phyloP scores from a whole-genome alignment of 805 yeast species.

The Candida coquimbonensis region DNA sequence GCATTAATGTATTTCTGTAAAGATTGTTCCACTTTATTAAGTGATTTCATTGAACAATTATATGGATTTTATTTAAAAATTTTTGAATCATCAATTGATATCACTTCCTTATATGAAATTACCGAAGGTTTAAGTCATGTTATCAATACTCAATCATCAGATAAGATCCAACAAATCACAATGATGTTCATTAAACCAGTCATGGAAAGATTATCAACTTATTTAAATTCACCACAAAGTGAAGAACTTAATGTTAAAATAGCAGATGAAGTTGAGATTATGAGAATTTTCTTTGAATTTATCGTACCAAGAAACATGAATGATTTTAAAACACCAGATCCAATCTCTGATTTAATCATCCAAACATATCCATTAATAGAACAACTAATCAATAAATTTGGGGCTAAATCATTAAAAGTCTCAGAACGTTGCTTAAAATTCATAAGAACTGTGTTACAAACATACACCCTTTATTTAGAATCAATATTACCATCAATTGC shows the following conservation, averaged over 20 bases:
- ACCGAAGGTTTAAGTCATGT: constrained; percentile 89
- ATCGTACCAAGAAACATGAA: constrained; percentile 36
- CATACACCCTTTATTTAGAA: constrained; percentile 47
- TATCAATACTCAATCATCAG: constrained; percentile 51
- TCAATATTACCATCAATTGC: constrained; percentile 62
- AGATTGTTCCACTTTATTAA: constrained; percentile 70
- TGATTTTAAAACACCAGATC: constrained; percentile 29
- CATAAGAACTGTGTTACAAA: constrained; percentile 56
- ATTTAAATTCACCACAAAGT: constrained; percentile 16
- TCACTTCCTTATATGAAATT: constrained; percentile 66
- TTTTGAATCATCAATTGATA: constrained; percentile 42
- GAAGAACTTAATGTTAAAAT: constrained; percentile 38
- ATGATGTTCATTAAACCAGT: constrained; percentile 65
- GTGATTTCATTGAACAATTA: constrained; percentile 66
- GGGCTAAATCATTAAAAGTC: constrained; percentile 45
- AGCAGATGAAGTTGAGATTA: constrained; percentile 69
- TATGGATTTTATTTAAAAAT: constrained; percentile 62
- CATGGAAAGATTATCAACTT: constrained; percentile 36
- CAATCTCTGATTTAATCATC: constrained; percentile 45
- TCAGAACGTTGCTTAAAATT: constrained; percentile 73
- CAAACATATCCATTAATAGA: constrained; percentile 57
- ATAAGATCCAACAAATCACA: constrained; percentile 45
- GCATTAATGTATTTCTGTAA: constrained; percentile 92
- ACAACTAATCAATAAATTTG: constrained; percentile 44
- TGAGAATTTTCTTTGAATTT: constrained; percentile 52